Evolutionary conservation across 768 basidiomycete species (phyloP).

Genomic region (Vishniacozyma victoriae): DNA sequence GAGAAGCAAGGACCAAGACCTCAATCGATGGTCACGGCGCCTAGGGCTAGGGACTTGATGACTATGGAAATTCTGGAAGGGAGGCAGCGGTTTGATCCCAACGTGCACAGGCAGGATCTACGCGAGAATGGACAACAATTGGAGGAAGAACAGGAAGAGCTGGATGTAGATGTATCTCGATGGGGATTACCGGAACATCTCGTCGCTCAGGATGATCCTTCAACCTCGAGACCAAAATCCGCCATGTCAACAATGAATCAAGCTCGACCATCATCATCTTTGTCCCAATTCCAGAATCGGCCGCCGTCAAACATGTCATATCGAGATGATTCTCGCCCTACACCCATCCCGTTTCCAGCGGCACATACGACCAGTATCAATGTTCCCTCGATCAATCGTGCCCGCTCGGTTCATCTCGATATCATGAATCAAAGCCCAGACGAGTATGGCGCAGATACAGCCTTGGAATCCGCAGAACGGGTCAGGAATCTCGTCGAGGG

Average conservation of each 20-base stretch:
- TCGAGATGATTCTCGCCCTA: not conserved
- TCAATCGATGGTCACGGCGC: too few species aligned
- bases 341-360: constrained; percentile 1
- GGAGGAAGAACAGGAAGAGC: not conserved
- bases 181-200: constrained; percentile 33
- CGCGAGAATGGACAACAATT: too few species aligned
- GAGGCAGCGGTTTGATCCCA: not conserved
- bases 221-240: not conserved
- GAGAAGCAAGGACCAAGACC: not conserved
- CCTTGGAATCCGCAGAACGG: constrained; percentile 4
- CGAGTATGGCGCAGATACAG: constrained; percentile 7
- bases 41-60: not conserved
- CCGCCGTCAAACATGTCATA: constrained; percentile 3
- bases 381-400: too few species aligned
- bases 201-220: constrained; percentile 2
- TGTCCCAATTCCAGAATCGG: not conserved
- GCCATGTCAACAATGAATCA: not conserved
- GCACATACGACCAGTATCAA: too few species aligned
- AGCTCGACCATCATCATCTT: constrained; percentile 6
- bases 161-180: constrained; percentile 22
- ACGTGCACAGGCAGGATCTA: too few species aligned
- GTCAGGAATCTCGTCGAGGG: constrained; percentile 5
- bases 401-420: not conserved
- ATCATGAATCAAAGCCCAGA: not conserved
- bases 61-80: not conserved